Percentiles rank a stretch among this genome's conserved stretches.
Evolutionary conservation across 257 asterid species (phyloP).

Genomic region (Gentiana straminea): DNA sequence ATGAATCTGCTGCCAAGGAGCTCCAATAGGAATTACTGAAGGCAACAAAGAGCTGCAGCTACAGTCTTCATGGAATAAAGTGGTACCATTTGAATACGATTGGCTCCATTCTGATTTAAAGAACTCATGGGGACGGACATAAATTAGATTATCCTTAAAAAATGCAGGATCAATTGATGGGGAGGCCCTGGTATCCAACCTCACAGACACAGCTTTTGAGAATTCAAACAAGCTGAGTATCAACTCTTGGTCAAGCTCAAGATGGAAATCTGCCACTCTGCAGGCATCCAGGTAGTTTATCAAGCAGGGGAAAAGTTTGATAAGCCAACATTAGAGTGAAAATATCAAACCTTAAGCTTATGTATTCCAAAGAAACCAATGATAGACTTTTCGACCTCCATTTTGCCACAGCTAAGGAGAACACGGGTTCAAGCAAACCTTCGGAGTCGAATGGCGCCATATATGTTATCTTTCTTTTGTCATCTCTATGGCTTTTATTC

Average conservation of each 20-base stretch:
- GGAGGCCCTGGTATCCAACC: conserved; percentile 47
- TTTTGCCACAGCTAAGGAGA: conserved; percentile 68
- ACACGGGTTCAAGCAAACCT: conserved; percentile 53
- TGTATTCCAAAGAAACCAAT: conserved; percentile 69
- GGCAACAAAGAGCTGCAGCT: conserved; percentile 37
- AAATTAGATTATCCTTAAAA: conserved; percentile 27
- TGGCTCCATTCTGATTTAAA: conserved; percentile 27
- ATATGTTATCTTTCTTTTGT: conserved; percentile 38
- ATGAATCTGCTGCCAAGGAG: conserved; percentile 96
- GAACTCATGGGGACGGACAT: conserved; percentile 17
- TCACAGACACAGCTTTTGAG: conserved; percentile 45
- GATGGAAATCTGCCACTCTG: conserved; percentile 82
- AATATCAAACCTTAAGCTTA: conserved; percentile 59
- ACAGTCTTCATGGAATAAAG: conserved; percentile 24
- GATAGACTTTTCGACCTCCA: conserved; percentile 75
- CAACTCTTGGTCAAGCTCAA: conserved; percentile 85
- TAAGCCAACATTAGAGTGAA: conserved; percentile 4
- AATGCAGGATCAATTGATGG: conserved; percentile 29
- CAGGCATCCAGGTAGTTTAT: conserved; percentile 16
- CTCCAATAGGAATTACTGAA: conserved; percentile 77
- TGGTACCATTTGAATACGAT: conserved; percentile 15
- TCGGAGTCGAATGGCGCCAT: conserved; percentile 28
- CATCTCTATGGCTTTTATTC: conserved; percentile 32
- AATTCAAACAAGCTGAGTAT: conserved; percentile 69
- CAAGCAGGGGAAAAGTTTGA: conserved; percentile 9